Percentiles rank a stretch among this genome's conserved stretches.
These are phyloP conservation scores for Lactifluus subvellereus DNA, from an alignment of 768 basidiomycete genomes.

Conservation along the genomic window DNA sequence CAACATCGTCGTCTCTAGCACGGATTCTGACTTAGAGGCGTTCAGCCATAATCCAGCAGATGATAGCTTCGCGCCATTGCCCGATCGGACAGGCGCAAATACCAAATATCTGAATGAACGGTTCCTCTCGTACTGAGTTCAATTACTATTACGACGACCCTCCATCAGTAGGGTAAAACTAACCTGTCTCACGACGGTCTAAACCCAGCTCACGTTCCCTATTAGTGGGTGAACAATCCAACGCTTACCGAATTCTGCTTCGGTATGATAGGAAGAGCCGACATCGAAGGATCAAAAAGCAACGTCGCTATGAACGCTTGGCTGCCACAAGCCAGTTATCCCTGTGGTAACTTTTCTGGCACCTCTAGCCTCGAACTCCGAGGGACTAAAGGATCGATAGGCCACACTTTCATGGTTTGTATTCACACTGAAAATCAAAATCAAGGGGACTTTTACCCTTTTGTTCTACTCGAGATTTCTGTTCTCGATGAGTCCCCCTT, in stretches of 20 bases:
- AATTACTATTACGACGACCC: slow-evolving; percentile 70
- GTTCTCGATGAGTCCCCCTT: slow-evolving; percentile 74
- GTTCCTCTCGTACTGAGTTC: slow-evolving; percentile 81
- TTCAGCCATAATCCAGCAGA: slow-evolving; percentile 82
- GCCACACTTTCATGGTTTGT: slow-evolving; percentile 80
- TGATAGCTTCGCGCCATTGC: slow-evolving; percentile 77
- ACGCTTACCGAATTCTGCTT: slow-evolving; percentile 76
- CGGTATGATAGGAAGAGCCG: slow-evolving; percentile 77
- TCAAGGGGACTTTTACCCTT: slow-evolving; percentile 78
- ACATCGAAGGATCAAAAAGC: slow-evolving; percentile 81
- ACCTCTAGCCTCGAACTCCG: slow-evolving; percentile 75
- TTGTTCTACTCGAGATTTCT: slow-evolving; percentile 77
- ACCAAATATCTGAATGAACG: slow-evolving; percentile 79
- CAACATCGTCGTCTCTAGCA: slow-evolving; percentile 70
- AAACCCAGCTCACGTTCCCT: slow-evolving; percentile 80
- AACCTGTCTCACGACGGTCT: slow-evolving; percentile 82
- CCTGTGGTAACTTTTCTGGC: slow-evolving; percentile 77
- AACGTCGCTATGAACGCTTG: slow-evolving; percentile 81
- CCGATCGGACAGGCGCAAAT: slow-evolving; percentile 74
- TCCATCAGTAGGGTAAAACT: slow-evolving; percentile 83
- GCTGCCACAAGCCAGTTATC: slow-evolving; percentile 78
- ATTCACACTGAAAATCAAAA: slow-evolving; percentile 79
- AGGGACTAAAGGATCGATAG: slow-evolving; percentile 80
- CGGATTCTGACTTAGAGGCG: slow-evolving; percentile 79
- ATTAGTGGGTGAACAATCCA: slow-evolving; percentile 79